Evolutionary conservation across 2,329 filamentous ascomycete species (phyloP).

Genomic region (Metarhizium brunneum): DNA sequence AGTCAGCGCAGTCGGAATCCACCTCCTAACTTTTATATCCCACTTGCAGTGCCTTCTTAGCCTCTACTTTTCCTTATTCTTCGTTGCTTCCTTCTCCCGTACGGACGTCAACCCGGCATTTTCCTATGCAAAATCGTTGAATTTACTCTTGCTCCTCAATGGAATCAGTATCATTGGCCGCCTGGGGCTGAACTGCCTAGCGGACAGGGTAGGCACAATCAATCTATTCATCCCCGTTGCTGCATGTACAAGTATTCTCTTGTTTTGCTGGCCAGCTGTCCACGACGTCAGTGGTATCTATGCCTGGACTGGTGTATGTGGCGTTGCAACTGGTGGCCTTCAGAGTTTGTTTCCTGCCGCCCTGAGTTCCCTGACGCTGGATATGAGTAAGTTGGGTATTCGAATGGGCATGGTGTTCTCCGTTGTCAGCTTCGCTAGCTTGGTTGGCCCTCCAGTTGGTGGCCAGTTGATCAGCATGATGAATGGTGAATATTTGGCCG

Average conservation of each 20-base stretch:
- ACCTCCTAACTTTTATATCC: too few species aligned
- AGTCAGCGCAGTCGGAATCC: too few species aligned
- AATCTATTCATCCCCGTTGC: slow-evolving; percentile 45
- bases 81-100: slow-evolving; percentile 26
- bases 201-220: slow-evolving; percentile 44
- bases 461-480: slow-evolving; percentile 20
- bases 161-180: slow-evolving; percentile 46
- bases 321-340: slow-evolving; percentile 52
- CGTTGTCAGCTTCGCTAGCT: slow-evolving; percentile 42
- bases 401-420: slow-evolving; percentile 52
- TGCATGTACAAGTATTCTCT: slow-evolving; percentile 32
- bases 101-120: slow-evolving; percentile 28
- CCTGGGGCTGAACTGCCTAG: slow-evolving; percentile 43
- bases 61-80: slow-evolving; percentile 26
- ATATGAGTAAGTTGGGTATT: slow-evolving; percentile 43
- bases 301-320: slow-evolving; percentile 53
- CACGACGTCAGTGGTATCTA: slow-evolving; percentile 29
- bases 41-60: too few species aligned
- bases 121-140: slow-evolving; percentile 40
- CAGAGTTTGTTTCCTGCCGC: slow-evolving; percentile 56
- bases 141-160: slow-evolving; percentile 50
- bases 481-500: slow-evolving; percentile 32
- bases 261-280: slow-evolving; percentile 46
- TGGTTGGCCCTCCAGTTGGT: slow-evolving; percentile 45
- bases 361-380: slow-evolving; percentile 34